These are phyloP conservation scores for Sphaerulina musiva DNA, from an alignment of 2,329 filamentous ascomycete species.

Conservation along the genomic window DNA sequence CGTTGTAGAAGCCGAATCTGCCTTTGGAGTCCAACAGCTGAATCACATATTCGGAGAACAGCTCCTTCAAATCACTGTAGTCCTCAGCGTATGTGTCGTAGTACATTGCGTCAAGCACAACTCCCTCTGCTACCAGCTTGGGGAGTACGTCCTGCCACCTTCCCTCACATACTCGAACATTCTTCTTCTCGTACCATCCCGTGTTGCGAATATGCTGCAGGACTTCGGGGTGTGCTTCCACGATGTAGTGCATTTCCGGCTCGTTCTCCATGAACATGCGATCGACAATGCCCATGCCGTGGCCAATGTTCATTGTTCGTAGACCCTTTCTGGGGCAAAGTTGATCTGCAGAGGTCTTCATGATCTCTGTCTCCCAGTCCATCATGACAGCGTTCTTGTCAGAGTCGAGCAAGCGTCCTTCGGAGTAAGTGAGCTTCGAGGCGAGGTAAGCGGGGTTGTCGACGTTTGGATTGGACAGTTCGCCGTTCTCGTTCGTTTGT, in stretches of 20 bases:
- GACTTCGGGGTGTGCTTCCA: conserved; percentile 48
- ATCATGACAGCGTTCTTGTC: conserved; percentile 49
- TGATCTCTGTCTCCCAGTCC: conserved; percentile 48
- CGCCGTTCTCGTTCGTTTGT: conserved; percentile 26
- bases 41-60: conserved; percentile 84
- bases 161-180: conserved; percentile 45
- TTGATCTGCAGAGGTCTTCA: conserved; percentile 42
- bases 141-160: conserved; percentile 47
- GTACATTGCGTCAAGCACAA: conserved; percentile 58
- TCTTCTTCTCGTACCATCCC: conserved; percentile 45
- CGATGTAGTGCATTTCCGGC: conserved; percentile 44
- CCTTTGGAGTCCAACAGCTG: conserved; percentile 60
- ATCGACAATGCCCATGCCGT: conserved; percentile 49
- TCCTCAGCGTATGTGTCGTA: conserved; percentile 98
- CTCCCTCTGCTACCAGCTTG: conserved; percentile 39
- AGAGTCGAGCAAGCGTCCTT: conserved; percentile 43
- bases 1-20: conserved; percentile 59
- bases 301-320: conserved; percentile 46
- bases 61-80: conserved; percentile 74
- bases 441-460: conserved; percentile 45
- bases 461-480: conserved; percentile 35
- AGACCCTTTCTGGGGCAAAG: conserved; percentile 37
- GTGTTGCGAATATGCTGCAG: conserved; percentile 41
- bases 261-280: conserved; percentile 41
- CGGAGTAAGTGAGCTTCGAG: conserved; percentile 44